phyloP scores from a whole-genome alignment of 2,329 filamentous ascomycete species.

The Gaeumannomyces sp. region DNA sequence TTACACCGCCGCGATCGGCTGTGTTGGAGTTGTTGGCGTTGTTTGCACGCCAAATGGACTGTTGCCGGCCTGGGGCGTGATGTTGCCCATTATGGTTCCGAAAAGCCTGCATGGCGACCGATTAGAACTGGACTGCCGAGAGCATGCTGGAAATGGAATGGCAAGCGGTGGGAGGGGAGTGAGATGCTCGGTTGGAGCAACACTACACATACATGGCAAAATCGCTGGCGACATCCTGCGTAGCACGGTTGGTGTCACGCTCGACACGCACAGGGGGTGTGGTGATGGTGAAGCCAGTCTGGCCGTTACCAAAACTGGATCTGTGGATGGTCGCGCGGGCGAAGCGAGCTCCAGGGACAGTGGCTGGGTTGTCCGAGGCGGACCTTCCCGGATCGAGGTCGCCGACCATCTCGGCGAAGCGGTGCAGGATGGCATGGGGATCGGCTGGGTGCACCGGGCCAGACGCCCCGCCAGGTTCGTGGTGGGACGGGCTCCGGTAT shows the following conservation, averaged over 20 bases:
- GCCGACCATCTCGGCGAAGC: constrained; percentile 38
- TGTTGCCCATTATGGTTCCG: constrained; percentile 33
- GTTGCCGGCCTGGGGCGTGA: constrained; percentile 22
- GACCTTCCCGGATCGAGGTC: constrained; percentile 1
- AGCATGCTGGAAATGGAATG: not conserved
- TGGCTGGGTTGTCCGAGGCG: not conserved
- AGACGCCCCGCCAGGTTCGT: constrained; percentile 5
- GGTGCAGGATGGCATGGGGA: constrained; percentile 31
- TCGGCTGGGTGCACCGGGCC: constrained; percentile 19
- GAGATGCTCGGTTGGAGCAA: constrained; percentile 22
- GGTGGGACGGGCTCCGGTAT: constrained; percentile 12
- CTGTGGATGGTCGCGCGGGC: not conserved
- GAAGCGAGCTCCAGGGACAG: not conserved
- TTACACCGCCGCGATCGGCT: constrained; percentile 14
- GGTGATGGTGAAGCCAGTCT: constrained; percentile 42
- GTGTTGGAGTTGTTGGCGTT: constrained; percentile 18
- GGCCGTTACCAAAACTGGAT: not conserved
- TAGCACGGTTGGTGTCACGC: not conserved
- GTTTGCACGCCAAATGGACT: constrained; percentile 16
- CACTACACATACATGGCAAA: constrained; percentile 40
- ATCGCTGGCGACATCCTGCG: constrained; percentile 12
- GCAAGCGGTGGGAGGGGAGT: constrained; percentile 16
- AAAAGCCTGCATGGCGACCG: constrained; percentile 35
- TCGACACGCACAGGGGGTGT: constrained; percentile 26
- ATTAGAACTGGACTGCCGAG: not conserved